Evolutionary conservation across 139 green algal species (phyloP), one percentile per base, ranked within the genome.

Genomic region (Chlorella ohadii): DNA sequence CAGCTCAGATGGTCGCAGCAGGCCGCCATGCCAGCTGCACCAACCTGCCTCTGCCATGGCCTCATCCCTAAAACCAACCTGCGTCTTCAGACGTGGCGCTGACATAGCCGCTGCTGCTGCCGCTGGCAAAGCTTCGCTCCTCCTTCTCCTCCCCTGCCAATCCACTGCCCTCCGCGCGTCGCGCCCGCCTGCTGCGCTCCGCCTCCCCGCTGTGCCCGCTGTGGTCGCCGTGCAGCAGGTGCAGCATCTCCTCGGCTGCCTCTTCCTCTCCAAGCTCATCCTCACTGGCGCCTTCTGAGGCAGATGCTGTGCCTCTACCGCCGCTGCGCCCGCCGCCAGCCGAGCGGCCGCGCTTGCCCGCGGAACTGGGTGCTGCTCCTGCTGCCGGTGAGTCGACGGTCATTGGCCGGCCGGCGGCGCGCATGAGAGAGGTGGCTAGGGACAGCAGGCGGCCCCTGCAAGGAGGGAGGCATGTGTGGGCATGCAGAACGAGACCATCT

Each of bases 161-260:
- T 59, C 51, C 51, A 0, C 70, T 1, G 27, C n/a, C 72, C 44
- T 39, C 44, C 31, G 73, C 44, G 7, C 7, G 44, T 31, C 73
- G 51, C n/a, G n/a, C n/a, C 51, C 73, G 68, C 20, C 25, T 27
- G 36, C 68, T 41, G 2, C 64, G 20, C 34, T 25, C 64, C 31
- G 64, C 64, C 64, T 34, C 31, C 15, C 11, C 31, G 64, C 64
- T 36, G 28, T 70, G 63, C 63, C 27, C 28, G 28, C 63, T 25
- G 64, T 34, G 31, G 34, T 41, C 51, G 15, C 64, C 31, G 7
- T 11, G 22, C 38, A 66, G 73, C 73, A 79, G 31, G 47, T 79
- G 73, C 19, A 79, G 73, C 73, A 79, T 67, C 44, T 79, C 73
- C 51, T 66, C 73, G 20, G 73, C 73, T 11, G 73, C 73, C 17